These are phyloP conservation scores for Falciphora oryzae DNA, from an alignment of 2,329 filamentous ascomycete species.

Conservation along the genomic window DNA sequence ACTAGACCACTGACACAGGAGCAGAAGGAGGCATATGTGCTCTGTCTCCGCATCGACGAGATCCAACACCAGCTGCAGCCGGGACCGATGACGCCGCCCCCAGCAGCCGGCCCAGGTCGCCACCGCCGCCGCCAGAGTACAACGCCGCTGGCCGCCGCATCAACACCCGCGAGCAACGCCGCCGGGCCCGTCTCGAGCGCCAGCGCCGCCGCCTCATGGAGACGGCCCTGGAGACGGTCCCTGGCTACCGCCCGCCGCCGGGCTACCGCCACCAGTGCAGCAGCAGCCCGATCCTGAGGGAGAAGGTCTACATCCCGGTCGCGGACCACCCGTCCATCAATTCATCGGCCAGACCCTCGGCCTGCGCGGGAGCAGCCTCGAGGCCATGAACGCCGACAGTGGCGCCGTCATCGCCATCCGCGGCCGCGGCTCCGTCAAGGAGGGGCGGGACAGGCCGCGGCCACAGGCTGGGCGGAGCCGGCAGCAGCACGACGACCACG, in stretches of 20 bases:
- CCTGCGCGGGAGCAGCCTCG: constrained; percentile 74
- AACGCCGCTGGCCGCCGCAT: no score
- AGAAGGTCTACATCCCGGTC: constrained; percentile 78
- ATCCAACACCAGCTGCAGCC: no score
- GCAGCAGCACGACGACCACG: constrained; percentile 19
- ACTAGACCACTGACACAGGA: no score
- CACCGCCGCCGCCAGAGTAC: neutral
- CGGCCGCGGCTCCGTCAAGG: constrained; percentile 77
- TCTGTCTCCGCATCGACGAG: no score
- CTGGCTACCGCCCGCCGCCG: neutral
- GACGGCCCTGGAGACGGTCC: neutral
- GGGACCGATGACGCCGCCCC: no score
- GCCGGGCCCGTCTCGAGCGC: neutral
- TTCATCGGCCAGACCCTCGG: constrained; percentile 86
- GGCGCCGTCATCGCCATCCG: constrained; percentile 74
- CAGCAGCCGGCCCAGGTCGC: neutral
- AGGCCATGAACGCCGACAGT: constrained; percentile 74
- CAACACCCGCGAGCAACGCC: neutral
- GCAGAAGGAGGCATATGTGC: no score
- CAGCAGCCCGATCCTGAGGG: neutral
- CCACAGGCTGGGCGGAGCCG: no score
- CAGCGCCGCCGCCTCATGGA: neutral
- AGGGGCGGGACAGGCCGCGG: constrained; percentile 61
- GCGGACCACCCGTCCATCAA: constrained; percentile 83
- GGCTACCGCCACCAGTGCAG: neutral